A percentile compares a stretch with the other conserved stretches of the same genome.
Evolutionary conservation across 208 protist genomes (phyloP).

Genomic region (Crithidia expoeki): DNA sequence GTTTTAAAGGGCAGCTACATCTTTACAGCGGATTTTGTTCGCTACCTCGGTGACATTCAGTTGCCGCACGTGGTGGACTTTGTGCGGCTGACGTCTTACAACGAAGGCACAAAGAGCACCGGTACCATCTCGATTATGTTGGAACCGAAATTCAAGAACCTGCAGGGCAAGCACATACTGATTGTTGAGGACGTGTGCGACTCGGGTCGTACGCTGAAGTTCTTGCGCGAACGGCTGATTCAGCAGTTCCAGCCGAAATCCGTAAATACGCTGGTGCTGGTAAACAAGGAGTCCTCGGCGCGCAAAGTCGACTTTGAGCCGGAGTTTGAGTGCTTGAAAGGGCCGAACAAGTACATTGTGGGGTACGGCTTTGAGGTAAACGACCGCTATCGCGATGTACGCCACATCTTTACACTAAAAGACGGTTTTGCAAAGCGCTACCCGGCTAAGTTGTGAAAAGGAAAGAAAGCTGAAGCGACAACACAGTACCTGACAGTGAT

Average conservation of each 20-base stretch:
- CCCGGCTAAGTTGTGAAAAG: constrained; percentile 52
- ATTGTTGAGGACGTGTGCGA: constrained; percentile 92
- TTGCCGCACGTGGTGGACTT: constrained; percentile 89
- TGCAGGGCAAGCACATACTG: constrained; percentile 84
- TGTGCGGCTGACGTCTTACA: constrained; percentile 81
- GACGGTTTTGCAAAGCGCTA: constrained; percentile 64
- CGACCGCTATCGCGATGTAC: constrained; percentile 80
- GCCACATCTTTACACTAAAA: constrained; percentile 83
- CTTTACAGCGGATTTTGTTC: constrained; percentile 90
- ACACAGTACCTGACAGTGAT: no score
- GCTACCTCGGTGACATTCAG: constrained; percentile 70
- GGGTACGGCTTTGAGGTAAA: constrained; percentile 94
- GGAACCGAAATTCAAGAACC: constrained; percentile 58
- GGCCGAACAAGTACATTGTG: constrained; percentile 86
- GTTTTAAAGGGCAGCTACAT: constrained; percentile 92
- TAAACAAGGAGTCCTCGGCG: constrained; percentile 74
- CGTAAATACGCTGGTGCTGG: constrained; percentile 75
- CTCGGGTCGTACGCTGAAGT: constrained; percentile 78
- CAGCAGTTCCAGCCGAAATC: constrained; percentile 54
- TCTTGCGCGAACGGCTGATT: constrained; percentile 52
- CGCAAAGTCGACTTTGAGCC: constrained; percentile 59
- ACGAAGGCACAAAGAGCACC: constrained; percentile 60
- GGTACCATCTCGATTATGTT: constrained; percentile 64
- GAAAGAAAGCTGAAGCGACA: neutral
- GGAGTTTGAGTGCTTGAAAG: constrained; percentile 70